A percentile compares a stretch with the other conserved stretches of the same genome.
Evolutionary conservation across 1,284 basidiomycete species (phyloP).

Genomic region (Gomphus bonarii): DNA sequence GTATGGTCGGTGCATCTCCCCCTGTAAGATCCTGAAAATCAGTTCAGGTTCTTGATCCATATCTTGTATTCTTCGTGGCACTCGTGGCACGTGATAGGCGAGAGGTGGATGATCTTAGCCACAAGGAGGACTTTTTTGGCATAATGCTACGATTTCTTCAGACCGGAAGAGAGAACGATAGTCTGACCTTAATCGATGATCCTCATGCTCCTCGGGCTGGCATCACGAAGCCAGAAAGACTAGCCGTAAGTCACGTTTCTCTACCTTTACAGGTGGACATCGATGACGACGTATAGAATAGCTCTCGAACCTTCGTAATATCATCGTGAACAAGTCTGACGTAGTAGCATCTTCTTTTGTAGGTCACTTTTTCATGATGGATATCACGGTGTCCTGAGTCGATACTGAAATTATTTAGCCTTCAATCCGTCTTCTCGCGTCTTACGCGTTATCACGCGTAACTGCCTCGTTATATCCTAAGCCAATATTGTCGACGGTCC

Average conservation of each 20-base stretch:
- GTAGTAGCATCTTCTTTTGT: constrained; percentile 23
- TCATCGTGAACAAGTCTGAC: constrained; percentile 36
- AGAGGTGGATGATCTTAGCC: constrained; percentile 42
- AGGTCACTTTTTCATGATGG: constrained; percentile 6
- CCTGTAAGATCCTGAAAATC: constrained; percentile 5
- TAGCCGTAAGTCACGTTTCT: constrained; percentile 5
- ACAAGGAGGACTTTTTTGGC: constrained; percentile 17
- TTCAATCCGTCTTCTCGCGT: constrained; percentile 43
- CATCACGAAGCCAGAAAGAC: constrained; percentile 10
- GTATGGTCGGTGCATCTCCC: constrained; percentile 21
- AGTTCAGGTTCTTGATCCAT: constrained; percentile 47
- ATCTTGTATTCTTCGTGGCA: constrained; percentile 45
- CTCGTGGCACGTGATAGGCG: constrained; percentile 46
- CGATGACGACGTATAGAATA: constrained; percentile 17
- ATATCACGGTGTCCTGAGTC: constrained; percentile 2
- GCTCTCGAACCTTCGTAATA: constrained; percentile 35
- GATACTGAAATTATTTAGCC: constrained; percentile 28
- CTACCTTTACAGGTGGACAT: neutral
- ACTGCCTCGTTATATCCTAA: constrained; percentile 26
- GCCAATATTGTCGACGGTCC: constrained; percentile 26
- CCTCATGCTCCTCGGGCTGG: constrained; percentile 1
- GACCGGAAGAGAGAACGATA: constrained; percentile 1
- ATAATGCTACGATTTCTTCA: neutral
- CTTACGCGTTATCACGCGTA: constrained; percentile 30
- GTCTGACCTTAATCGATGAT: constrained; percentile 4